Base-by-base conservation (phyloP, 352 stramenopile species). In the Saprolegnia diclina region DNA sequence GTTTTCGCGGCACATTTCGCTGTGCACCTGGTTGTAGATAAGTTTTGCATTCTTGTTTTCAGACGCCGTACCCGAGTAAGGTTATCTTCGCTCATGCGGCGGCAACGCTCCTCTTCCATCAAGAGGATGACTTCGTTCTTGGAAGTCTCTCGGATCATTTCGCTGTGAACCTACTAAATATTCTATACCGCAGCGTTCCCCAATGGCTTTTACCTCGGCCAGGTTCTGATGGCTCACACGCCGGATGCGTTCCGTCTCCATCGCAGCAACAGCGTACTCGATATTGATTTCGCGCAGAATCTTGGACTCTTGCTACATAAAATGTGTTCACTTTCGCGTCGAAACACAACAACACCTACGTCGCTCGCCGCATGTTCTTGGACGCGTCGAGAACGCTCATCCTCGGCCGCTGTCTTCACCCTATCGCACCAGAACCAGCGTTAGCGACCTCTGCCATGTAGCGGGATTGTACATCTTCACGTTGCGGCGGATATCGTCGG, bases 271-370 rank as follows among this genome's bases (percentile, higher is more conserved):
- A 1, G 79, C 87, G 42, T 77, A 80, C 71, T 90, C 80, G 19
- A 87, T 77, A 64, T 91, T 90, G 73, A 90, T 89, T 73, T 90
- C 79, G 11, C 83, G 81, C 54, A 89, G 80, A 56, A 91, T 77
- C 26, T 68, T 79, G 16, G 80, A n/a, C 54, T 91, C 81, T 42
- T 87, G 71, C 76, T 83, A 32, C 7, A 4, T 5, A 56, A 9
- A 65, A 32, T 26, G n/a, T 54, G n/a, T 54, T 54, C n/a, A 54
- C 21, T 54, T 29, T 22, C 46, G n/a, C 46, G n/a, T 29, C 2
- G 26, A 11, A 48, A 24, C 0, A 11, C 55, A 24, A 24, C 65
- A 11, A 46, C 0, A 5, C 18, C 13, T 44, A 46, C 67, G 16
- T 29, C n/a, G 32, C 3, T 14, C 19, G 35, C 0, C 45, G 16